Conservation (phyloP, 2,329 filamentous ascomycete genomes). For the Fusarium nisikadoi region DNA sequence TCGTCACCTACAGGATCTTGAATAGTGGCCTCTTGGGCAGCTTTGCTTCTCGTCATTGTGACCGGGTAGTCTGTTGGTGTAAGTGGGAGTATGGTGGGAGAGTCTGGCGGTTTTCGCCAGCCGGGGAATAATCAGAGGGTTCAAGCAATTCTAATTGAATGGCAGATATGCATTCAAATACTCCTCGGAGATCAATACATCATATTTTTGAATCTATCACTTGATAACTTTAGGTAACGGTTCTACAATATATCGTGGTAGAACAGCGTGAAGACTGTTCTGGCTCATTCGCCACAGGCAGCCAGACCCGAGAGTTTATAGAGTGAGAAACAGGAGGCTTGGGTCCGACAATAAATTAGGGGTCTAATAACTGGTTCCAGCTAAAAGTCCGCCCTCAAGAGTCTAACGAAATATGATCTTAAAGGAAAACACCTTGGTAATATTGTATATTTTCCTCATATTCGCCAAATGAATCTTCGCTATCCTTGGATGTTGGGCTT, state of each 20-base stretch:
- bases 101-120: not conserved
- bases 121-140: not conserved
- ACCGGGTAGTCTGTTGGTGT: not conserved
- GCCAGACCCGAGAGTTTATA: not conserved
- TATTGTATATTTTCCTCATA: not conserved
- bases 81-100: not conserved
- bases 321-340: conserved; percentile 6
- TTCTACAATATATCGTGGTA: not conserved
- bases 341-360: not conserved
- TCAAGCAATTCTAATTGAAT: not conserved
- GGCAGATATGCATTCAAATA: not conserved
- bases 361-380: not conserved
- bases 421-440: not conserved
- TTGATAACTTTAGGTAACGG: conserved; percentile 2
- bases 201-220: not conserved
- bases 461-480: not conserved
- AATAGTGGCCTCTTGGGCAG: not conserved
- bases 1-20: not conserved
- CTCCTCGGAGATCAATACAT: not conserved
- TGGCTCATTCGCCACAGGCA: conserved; percentile 25
- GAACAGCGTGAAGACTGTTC: conserved; percentile 4
- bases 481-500: not conserved
- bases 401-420: not conserved
- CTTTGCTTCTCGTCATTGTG: conserved; percentile 17
- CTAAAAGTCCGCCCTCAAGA: not conserved